phyloP scores from a whole-genome alignment of 192 early-diverging fungal species.

The Gigaspora rosea region DNA sequence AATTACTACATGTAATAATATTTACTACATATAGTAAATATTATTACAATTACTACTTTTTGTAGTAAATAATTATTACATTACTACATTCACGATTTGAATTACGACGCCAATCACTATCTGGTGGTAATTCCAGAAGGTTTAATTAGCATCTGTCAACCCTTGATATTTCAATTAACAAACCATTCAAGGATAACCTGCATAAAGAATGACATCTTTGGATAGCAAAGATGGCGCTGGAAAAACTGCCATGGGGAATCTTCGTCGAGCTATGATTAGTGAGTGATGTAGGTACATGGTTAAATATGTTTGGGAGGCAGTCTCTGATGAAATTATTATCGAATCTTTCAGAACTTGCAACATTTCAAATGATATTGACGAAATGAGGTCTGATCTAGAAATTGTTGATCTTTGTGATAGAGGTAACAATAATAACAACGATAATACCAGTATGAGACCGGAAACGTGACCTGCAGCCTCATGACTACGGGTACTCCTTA shows the following conservation, averaged over 20 bases:
- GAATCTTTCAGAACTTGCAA: not conserved
- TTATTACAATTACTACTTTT: no score
- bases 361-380: not conserved
- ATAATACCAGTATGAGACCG: no score
- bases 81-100: no score
- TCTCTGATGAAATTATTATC: not conserved
- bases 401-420: no score
- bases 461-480: no score
- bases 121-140: not conserved
- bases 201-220: not conserved
- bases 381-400: not conserved
- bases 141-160: slow-evolving; percentile 8
- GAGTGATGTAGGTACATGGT: no score
- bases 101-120: no score
- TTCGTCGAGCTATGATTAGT: not conserved
- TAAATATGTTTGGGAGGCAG: not conserved
- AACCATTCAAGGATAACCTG: not conserved
- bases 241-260: not conserved
- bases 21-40: no score
- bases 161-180: slow-evolving; percentile 1
- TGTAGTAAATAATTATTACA: no score
- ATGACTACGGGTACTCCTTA: no score
- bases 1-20: no score
- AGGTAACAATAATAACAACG: no score
- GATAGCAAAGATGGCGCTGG: not conserved